These are phyloP conservation scores for Graphilbum sp. DNA, from an alignment of 2,329 filamentous ascomycete genomes.

Conservation along the genomic window DNA sequence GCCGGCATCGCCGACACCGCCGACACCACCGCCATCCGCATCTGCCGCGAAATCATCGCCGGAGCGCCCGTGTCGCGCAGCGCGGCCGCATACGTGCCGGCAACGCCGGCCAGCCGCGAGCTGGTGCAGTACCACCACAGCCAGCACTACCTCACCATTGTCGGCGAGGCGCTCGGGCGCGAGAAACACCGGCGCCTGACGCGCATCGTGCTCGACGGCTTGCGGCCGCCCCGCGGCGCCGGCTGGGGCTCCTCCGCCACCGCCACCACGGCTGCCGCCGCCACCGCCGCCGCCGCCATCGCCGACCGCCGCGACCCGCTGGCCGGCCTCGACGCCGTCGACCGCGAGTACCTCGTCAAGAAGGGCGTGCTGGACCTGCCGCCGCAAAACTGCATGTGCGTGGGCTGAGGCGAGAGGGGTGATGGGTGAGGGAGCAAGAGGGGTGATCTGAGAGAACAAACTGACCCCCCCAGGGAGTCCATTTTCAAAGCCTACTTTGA, in stretches of 20 bases:
- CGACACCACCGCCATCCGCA: neutral
- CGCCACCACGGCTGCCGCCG: no score
- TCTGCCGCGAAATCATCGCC: neutral
- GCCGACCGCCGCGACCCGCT: neutral
- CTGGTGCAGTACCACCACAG: constrained; percentile 2
- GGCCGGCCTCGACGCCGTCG: neutral
- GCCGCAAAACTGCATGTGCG: neutral
- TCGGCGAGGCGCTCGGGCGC: neutral
- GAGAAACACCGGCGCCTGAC: neutral
- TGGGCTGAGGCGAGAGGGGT: neutral
- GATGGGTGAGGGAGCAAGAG: no score
- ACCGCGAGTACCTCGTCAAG: constrained; percentile 1
- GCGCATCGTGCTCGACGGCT: neutral
- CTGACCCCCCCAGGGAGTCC: neutral
- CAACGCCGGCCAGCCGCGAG: neutral
- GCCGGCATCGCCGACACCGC: neutral
- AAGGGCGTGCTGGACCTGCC: neutral
- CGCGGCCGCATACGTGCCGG: neutral
- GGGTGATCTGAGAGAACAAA: no score
- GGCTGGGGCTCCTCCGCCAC: no score
- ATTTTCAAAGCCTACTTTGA: constrained; percentile 2
- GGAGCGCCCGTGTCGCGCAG: neutral
- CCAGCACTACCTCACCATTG: constrained; percentile 1
- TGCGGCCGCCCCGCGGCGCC: neutral
- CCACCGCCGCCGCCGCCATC: no score